Conservation (phyloP, 2,329 filamentous ascomycete genomes). For the Gnomoniopsis smithogilvyi region DNA sequence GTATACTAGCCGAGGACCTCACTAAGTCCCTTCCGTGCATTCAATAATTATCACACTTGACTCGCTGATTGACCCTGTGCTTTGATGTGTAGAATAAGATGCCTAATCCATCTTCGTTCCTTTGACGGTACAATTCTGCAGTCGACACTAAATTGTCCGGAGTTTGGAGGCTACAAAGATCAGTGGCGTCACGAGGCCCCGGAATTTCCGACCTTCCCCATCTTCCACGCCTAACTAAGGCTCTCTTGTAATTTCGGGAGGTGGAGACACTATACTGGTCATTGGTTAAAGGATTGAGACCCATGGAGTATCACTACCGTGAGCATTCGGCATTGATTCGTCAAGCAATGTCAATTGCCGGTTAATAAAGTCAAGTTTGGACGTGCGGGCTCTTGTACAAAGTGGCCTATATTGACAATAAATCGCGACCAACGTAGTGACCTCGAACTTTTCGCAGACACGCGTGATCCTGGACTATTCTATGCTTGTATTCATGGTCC, state of each 20-base stretch:
- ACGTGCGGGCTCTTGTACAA: background rate
- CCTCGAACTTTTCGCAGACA: no score
- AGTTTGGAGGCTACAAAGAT: background rate
- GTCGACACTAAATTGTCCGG: background rate
- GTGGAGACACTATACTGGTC: background rate
- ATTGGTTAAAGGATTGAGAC: background rate
- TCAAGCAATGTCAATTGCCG: background rate
- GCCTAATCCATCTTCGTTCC: background rate
- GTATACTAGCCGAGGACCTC: background rate
- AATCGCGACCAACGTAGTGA: no score
- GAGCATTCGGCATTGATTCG: background rate
- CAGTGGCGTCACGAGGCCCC: background rate
- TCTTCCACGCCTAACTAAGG: background rate
- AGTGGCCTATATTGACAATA: background rate
- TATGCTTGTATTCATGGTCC: no score
- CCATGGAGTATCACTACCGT: background rate
- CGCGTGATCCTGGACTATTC: no score
- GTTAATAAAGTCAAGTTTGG: background rate
- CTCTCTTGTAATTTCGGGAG: background rate
- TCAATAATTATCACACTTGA: background rate
- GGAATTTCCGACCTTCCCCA: background rate
- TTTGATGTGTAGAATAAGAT: background rate
- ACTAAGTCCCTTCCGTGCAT: background rate
- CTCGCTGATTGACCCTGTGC: background rate
- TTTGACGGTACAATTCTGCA: background rate